phyloP scores from a whole-genome alignment of 768 basidiomycete species.

The Phlebiopsis flavidoalba region DNA sequence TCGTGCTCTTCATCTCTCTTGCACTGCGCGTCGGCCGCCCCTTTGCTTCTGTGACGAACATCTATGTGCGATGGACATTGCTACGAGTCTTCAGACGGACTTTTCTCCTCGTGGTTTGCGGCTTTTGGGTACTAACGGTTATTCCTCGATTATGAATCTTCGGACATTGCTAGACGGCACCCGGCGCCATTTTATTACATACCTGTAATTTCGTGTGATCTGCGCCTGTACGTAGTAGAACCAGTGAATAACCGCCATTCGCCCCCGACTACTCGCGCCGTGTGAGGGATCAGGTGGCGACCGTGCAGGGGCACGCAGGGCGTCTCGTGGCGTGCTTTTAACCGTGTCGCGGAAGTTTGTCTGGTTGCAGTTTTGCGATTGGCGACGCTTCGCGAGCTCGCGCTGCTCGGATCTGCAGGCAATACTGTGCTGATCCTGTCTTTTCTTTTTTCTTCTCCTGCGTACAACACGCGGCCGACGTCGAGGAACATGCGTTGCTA shows the following conservation, averaged over 20 bases:
- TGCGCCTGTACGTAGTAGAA: not conserved
- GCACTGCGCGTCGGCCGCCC: not conserved
- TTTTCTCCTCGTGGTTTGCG: not conserved
- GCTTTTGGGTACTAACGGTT: not conserved
- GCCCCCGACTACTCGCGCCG: not conserved
- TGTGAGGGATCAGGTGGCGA: not conserved
- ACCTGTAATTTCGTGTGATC: not conserved
- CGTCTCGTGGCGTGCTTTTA: not conserved
- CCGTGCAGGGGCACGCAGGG: not conserved
- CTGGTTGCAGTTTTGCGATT: not conserved
- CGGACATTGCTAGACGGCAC: slow-evolving; percentile 3
- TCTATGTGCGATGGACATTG: not conserved
- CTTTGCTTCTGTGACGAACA: not conserved
- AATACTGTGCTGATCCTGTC: not conserved
- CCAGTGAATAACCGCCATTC: not conserved
- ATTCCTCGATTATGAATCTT: not conserved
- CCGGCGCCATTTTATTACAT: not conserved
- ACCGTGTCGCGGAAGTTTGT: not conserved
- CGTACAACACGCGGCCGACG: not conserved
- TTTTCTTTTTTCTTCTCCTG: not conserved
- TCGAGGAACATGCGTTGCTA: not conserved
- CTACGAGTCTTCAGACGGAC: not conserved
- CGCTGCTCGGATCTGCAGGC: not conserved
- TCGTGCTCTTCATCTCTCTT: not conserved
- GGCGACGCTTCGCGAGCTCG: not conserved